These are phyloP conservation scores for Maudiozyma humilis DNA, from an alignment of 1,139 yeast genomes.

Conservation along the genomic window DNA sequence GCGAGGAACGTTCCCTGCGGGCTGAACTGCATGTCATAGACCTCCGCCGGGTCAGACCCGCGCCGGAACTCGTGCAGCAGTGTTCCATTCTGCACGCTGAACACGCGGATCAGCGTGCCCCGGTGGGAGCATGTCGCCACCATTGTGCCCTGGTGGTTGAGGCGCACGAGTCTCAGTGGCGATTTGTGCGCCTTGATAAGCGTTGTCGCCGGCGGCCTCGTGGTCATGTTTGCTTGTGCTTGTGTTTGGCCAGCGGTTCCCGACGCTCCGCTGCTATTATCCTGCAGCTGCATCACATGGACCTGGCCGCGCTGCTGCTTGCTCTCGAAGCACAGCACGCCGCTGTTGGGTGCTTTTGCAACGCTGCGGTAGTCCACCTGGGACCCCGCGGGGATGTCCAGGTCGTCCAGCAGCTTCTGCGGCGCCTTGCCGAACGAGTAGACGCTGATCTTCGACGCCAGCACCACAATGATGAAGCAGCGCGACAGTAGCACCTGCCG, in stretches of 20 bases:
- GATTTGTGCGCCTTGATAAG: slow-evolving; percentile 78
- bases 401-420: slow-evolving; percentile 50
- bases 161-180: slow-evolving; percentile 54
- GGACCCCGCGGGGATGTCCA: slow-evolving; percentile 22
- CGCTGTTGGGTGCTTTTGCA: slow-evolving; percentile 9
- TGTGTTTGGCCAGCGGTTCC: slow-evolving; percentile 43
- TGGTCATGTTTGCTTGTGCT: slow-evolving; percentile 45
- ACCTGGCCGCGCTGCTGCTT: slow-evolving; percentile 50
- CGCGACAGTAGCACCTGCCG: slow-evolving; percentile 68
- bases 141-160: slow-evolving; percentile 67
- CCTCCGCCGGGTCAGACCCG: slow-evolving; percentile 74
- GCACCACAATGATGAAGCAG: slow-evolving; percentile 63
- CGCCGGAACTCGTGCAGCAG: slow-evolving; percentile 75
- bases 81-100: slow-evolving; percentile 66
- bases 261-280: background rate
- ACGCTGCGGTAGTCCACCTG: slow-evolving; percentile 19
- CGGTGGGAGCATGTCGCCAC: slow-evolving; percentile 83
- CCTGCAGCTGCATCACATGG: slow-evolving; percentile 59
- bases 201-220: slow-evolving; percentile 21
- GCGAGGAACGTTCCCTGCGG: slow-evolving; percentile 71
- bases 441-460: slow-evolving; percentile 58
- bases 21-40: slow-evolving; percentile 77
- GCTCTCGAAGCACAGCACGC: slow-evolving; percentile 5
- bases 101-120: slow-evolving; percentile 78
- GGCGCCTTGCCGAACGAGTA: slow-evolving; percentile 82